phyloP scores from a whole-genome alignment of 1,284 basidiomycete species.

The Bjerkandera adusta region DNA sequence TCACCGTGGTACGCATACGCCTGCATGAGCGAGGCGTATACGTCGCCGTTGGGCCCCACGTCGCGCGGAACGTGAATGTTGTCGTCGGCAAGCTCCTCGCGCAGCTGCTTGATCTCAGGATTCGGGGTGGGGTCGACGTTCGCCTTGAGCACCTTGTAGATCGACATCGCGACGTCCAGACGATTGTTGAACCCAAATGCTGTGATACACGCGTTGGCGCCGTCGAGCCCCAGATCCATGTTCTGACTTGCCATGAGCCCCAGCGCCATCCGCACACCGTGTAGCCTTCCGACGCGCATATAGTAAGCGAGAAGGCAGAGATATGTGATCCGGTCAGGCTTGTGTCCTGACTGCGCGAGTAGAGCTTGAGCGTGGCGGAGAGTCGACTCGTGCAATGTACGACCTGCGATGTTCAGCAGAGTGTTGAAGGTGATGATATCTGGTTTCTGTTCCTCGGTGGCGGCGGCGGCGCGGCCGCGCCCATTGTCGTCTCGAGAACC shows the following conservation, averaged over 20 bases:
- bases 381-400: conserved; percentile 42
- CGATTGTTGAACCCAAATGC: conserved; percentile 55
- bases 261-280: conserved; percentile 54
- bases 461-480: conserved; percentile 1
- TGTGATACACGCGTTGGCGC: conserved; percentile 65
- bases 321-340: conserved; percentile 60
- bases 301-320: conserved; percentile 60
- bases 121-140: conserved; percentile 38
- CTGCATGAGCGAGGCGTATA: conserved; percentile 72
- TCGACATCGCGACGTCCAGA: conserved; percentile 52
- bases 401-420: conserved; percentile 59
- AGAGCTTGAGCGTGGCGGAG: conserved; percentile 52
- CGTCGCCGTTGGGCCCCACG: conserved; percentile 57
- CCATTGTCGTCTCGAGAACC: conserved; percentile 6
- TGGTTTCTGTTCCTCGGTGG: conserved; percentile 32
- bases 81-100: conserved; percentile 38
- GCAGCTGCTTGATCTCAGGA: conserved; percentile 31
- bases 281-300: conserved; percentile 41
- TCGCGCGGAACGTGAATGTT: conserved; percentile 41
- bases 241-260: conserved; percentile 47
- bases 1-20: conserved; percentile 69
- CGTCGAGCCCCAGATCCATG: conserved; percentile 57
- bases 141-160: conserved; percentile 64
- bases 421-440: conserved; percentile 69
- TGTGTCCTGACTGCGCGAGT: conserved; percentile 48